Base-by-base conservation (phyloP, 257 asterid species). In the Solanum tarijense region DNA sequence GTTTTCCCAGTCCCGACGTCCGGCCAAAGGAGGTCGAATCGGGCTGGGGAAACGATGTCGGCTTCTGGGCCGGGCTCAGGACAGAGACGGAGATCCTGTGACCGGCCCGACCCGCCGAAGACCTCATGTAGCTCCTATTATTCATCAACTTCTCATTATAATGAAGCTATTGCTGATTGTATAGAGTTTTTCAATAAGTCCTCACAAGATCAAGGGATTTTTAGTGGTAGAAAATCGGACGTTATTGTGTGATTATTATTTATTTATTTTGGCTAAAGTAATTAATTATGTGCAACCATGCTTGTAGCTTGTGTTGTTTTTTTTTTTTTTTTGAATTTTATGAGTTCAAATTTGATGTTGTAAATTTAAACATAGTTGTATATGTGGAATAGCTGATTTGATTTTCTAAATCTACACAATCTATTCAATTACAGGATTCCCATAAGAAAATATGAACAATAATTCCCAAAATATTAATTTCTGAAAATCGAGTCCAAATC, bases 161-260 rank as follows among this genome's bases (percentile, higher is more conserved):
- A 52, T 25, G 91, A 87, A 85, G 91, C 91, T 48, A 87, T 89
- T 62, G 79, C 89, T 12, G 91, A 89, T 87, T 87, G 89, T 82
- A 89, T 89, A 43, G 89, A 87, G 83, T 89, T 89, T 32, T 84
- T 89, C 20, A 94, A 92, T 34, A 92, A 89, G 86, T 92, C 95
- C 0, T 90, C 93, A 11, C 89, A 92, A 13, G 91, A 92, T 60
- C 29, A 46, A 8, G 90, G 89, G 23, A 85, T 85, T 20, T 89
- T 88, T 60, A 83, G 87, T 86, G 91, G 65, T 39, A 83, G 89
- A 72, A 90, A 90, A 5, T 90, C 96, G 2, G 93, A 91, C 81
- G 94, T 88, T 87, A 89, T 88, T n/a, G 76, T 87, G 83, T 89
- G 87, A 86, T 78, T 83, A 14, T n/a, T 12, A 10, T 35, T 18